Base-by-base conservation (phyloP, 2,329 filamentous ascomycete genomes). In the Fusarium floridanum region DNA sequence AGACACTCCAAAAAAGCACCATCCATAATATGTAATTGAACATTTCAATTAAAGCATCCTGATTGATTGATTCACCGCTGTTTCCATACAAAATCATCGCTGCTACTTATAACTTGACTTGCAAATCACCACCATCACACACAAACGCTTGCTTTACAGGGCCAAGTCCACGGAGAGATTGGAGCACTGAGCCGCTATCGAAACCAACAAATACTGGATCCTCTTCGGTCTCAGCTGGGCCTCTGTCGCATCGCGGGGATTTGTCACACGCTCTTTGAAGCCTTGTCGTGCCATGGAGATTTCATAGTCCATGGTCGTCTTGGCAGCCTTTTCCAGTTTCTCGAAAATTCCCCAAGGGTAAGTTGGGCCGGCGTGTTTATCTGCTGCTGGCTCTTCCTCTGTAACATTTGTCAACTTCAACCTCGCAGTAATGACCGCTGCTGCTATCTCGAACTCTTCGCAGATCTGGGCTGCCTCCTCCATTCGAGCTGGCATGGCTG, bases 1-100 rank as follows among this genome's bases (percentile, higher is more conserved):
- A 37, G 29, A 61, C 37, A 10, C 27, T 37, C 14, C 22, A 27
- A 14, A 48, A 29, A 60, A 45, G 55, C 39, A 60, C 27, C 53
- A 65, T 55, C 22, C 22, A 29, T 64, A 67, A 67, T 67, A 64
- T 24, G 50, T 59, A 64, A 67, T 67, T 17, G 32, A 62, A 27
- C 16, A 55, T 64, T 57, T 55, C 39, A 41, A 48, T 67, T 57
- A 41, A 64, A 59, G 17, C 27, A 37, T 41, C 20, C 24, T 39
- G 27, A 45, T 56, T 56, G 48, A 41, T 59, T 53, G 61, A 61
- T 64, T 56, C 48, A 20, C 41, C 50, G 50, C 65, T 64, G 39
- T 24, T 32, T 12, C 27, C 9, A 32, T 53, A 12, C 17, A 11
- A 29, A 32, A 6, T 32, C 16, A 7, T 20, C 27, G 48, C 27